Percentiles rank a stretch among this genome's conserved stretches.
phyloP scores from a whole-genome alignment of 108 stramenopile species.

The Nitzschia sp. region DNA sequence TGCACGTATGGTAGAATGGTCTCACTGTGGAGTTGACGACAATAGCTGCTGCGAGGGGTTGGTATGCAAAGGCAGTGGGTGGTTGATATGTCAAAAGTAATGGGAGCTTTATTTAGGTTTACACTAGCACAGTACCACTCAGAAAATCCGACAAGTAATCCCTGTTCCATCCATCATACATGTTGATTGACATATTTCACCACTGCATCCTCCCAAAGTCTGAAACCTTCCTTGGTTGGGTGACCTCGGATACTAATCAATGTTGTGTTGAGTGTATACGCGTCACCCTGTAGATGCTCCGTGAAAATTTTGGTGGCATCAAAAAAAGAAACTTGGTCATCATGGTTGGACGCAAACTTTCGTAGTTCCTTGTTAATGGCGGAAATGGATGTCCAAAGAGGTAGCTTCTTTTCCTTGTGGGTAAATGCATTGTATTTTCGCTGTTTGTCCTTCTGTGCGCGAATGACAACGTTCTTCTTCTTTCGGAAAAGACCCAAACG shows the following conservation, averaged over 20 bases:
- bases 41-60: neutral
- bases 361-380: slow-evolving; percentile 66
- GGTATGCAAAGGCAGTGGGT: neutral
- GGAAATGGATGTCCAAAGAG: slow-evolving; percentile 75
- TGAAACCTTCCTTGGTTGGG: slow-evolving; percentile 66
- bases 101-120: too few relatives aligned
- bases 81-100: neutral
- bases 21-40: neutral
- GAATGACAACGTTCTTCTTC: slow-evolving; percentile 12
- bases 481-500: neutral
- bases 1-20: neutral
- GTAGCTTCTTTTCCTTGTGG: slow-evolving; percentile 36
- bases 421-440: slow-evolving; percentile 31
- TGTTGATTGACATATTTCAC: slow-evolving; percentile 14
- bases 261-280: slow-evolving; percentile 46
- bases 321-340: slow-evolving; percentile 60
- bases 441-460: slow-evolving; percentile 18
- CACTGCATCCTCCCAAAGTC: slow-evolving; percentile 58
- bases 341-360: slow-evolving; percentile 55
- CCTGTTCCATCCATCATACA: too few relatives aligned
- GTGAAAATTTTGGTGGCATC: slow-evolving; percentile 75
- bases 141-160: too few relatives aligned
- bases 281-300: slow-evolving; percentile 32
- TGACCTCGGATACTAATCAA: slow-evolving; percentile 65
- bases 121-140: too few relatives aligned